Evolutionary conservation across 495 filamentous ascomycete species (phyloP).

Genomic region (Talaromyces liani): DNA sequence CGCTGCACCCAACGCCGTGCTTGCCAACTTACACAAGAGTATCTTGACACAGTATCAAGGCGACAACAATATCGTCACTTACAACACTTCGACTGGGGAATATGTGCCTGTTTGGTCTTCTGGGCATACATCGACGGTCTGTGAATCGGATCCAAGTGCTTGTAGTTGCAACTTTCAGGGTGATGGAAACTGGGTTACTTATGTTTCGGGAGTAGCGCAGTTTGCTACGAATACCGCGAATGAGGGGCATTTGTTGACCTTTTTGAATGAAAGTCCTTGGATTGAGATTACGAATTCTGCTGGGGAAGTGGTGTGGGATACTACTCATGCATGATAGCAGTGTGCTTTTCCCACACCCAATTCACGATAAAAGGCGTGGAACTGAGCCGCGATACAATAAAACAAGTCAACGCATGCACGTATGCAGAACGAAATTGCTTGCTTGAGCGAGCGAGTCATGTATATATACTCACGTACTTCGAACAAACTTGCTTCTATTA

Average conservation of each 20-base stretch:
- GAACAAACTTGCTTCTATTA: too few relatives aligned
- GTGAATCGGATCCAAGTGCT: background rate
- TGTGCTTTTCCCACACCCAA: background rate
- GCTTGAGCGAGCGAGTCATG: too few relatives aligned
- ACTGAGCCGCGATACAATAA: background rate
- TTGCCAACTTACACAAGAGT: constrained; percentile 1
- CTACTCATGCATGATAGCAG: background rate
- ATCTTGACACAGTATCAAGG: constrained; percentile 7
- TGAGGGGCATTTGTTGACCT: background rate
- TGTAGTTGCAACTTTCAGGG: constrained; percentile 1
- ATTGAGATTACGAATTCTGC: constrained; percentile 4
- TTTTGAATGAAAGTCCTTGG: constrained; percentile 8
- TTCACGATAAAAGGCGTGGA: too few relatives aligned
- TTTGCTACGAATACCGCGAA: background rate
- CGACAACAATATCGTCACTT: constrained; percentile 8
- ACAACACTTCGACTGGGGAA: constrained; percentile 3
- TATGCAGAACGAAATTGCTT: too few relatives aligned
- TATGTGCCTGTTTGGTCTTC: constrained; percentile 5
- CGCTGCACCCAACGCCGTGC: background rate
- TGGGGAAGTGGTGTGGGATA: constrained; percentile 4
- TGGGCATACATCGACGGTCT: background rate
- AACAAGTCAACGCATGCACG: too few relatives aligned
- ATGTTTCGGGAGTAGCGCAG: background rate
- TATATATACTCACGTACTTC: too few relatives aligned
- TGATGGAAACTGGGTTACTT: constrained; percentile 4